Conservation (phyloP, 352 stramenopile genomes). For the Phytophthora hibernalis region DNA sequence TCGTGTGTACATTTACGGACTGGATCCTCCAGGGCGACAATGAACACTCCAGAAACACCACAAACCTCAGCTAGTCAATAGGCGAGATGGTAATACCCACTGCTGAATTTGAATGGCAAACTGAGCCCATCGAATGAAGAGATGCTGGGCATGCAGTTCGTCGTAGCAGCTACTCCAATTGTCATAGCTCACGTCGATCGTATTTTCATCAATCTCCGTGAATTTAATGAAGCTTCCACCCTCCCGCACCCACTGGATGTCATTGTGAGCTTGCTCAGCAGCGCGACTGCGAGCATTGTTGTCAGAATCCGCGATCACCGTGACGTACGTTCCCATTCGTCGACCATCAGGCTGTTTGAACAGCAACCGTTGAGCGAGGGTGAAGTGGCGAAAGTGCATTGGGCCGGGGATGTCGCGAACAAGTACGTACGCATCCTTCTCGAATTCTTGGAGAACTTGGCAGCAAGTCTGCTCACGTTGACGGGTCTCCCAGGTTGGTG, state of each 20-base stretch:
- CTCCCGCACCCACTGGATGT: slow-evolving; percentile 31
- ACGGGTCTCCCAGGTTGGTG: slow-evolving; percentile 13
- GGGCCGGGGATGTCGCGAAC: slow-evolving; percentile 20
- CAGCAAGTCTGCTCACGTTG: background rate
- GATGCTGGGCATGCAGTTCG: slow-evolving; percentile 42
- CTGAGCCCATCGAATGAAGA: slow-evolving; percentile 49
- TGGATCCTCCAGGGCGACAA: too few relatives aligned
- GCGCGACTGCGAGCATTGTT: slow-evolving; percentile 23
- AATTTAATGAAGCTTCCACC: slow-evolving; percentile 7
- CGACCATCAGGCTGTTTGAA: slow-evolving; percentile 10
- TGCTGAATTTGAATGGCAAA: slow-evolving; percentile 18
- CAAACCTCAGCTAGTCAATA: background rate
- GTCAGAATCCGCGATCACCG: slow-evolving; percentile 23
- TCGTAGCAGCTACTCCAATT: slow-evolving; percentile 21
- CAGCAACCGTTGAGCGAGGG: slow-evolving; percentile 18
- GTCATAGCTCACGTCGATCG: slow-evolving; percentile 1
- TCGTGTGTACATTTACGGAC: too few relatives aligned
- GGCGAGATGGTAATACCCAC: background rate
- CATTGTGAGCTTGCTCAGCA: slow-evolving; percentile 8
- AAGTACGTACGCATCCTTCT: slow-evolving; percentile 25
- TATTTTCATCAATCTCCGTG: slow-evolving; percentile 23
- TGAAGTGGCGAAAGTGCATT: slow-evolving; percentile 27
- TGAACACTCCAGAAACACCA: background rate
- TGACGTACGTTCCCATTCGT: slow-evolving; percentile 8
- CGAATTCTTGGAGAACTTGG: slow-evolving; percentile 33